Evolutionary conservation across 805 yeast genomes (phyloP).

Genomic region (Candida tibetensis): DNA sequence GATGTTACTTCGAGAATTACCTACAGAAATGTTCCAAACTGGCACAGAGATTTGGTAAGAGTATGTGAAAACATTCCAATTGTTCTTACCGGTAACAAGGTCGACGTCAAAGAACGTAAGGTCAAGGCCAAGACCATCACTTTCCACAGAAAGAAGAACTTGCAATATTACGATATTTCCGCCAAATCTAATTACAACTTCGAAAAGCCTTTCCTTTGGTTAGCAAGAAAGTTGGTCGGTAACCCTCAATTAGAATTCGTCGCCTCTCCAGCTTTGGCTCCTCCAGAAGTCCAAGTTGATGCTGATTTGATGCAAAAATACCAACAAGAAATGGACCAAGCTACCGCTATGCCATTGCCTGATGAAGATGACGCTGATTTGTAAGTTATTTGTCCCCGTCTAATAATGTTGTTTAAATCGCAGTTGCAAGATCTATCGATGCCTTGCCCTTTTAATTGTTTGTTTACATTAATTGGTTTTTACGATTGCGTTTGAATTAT

Average conservation of each 20-base stretch:
- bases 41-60: slow-evolving; percentile 99
- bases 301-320: slow-evolving; percentile 95
- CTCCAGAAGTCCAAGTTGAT: slow-evolving; percentile 98
- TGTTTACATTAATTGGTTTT: no score
- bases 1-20: slow-evolving; percentile 99
- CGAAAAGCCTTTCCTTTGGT: slow-evolving; percentile 99
- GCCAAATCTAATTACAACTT: slow-evolving; percentile 99
- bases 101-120: slow-evolving; percentile 99
- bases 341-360: slow-evolving; percentile 98
- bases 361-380: slow-evolving; percentile 99
- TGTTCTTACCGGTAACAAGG: slow-evolving; percentile 98
- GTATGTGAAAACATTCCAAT: slow-evolving; percentile 99
- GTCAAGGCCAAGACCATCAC: slow-evolving; percentile 99
- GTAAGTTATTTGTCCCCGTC: slow-evolving; percentile 48
- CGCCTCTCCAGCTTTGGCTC: slow-evolving; percentile 98
- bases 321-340: slow-evolving; percentile 99
- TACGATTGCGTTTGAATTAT: no score
- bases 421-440: no score
- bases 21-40: slow-evolving; percentile 99
- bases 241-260: slow-evolving; percentile 97
- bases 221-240: slow-evolving; percentile 98
- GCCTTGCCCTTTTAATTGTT: no score
- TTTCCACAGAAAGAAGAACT: slow-evolving; percentile 99
- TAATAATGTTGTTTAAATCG: no score
- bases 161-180: slow-evolving; percentile 98